Percentiles rank a stretch among this genome's conserved stretches.
Evolutionary conservation across 108 stramenopile genomes (phyloP).

Genomic region (Conticribra weissflogii): DNA sequence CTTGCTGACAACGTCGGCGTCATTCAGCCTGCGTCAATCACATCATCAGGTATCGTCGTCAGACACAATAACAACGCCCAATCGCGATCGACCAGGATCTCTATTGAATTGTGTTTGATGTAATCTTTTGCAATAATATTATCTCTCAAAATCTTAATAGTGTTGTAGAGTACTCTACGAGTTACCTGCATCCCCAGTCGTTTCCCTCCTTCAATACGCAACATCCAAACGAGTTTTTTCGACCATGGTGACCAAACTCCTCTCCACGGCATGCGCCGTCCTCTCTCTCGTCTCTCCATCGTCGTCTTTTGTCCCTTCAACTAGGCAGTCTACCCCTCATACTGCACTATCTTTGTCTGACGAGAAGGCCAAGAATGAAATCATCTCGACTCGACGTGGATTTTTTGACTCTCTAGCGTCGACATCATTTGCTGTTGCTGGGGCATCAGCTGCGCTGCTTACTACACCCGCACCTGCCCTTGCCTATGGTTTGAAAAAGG

Average conservation of each 20-base stretch:
- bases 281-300: slow-evolving; percentile 22
- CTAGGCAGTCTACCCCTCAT: neutral
- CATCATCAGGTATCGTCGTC: too few species aligned
- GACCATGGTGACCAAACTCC: slow-evolving; percentile 5
- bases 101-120: too few species aligned
- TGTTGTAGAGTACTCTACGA: too few species aligned
- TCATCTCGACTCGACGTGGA: slow-evolving; percentile 54
- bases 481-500: slow-evolving; percentile 74
- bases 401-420: slow-evolving; percentile 65
- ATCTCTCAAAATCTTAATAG: too few species aligned
- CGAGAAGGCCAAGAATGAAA: slow-evolving; percentile 10
- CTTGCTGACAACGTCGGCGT: too few species aligned
- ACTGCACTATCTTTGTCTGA: slow-evolving; percentile 18
- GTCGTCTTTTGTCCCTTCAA: slow-evolving; percentile 26
- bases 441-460: slow-evolving; percentile 48
- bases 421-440: slow-evolving; percentile 49
- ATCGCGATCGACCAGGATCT: too few species aligned
- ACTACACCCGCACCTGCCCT: slow-evolving; percentile 64
- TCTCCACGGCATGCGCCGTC: slow-evolving; percentile 27
- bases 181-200: too few species aligned
- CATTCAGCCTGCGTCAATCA: too few species aligned
- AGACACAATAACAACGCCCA: too few species aligned
- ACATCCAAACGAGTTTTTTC: neutral
- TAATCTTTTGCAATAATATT: too few species aligned
- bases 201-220: too few species aligned